These are phyloP conservation scores for Aspergillus sp. DNA, from an alignment of 2,329 filamentous ascomycete genomes.

Conservation along the genomic window DNA sequence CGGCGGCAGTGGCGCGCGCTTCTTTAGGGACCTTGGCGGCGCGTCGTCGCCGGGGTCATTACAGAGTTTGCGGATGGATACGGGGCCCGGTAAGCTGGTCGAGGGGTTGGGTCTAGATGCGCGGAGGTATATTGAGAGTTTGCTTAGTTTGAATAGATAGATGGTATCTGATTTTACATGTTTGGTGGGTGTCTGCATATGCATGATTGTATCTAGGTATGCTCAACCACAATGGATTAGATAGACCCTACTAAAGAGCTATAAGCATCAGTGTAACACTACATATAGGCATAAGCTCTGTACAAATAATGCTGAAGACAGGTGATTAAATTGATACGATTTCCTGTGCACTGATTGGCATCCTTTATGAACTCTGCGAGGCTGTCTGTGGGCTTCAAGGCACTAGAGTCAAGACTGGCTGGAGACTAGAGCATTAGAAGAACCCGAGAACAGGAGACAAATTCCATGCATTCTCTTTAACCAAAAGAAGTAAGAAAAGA, in stretches of 20 bases:
- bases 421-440: not conserved
- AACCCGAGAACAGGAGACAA: slow-evolving; percentile 24
- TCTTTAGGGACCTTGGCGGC: slow-evolving; percentile 48
- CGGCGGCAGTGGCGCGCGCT: slow-evolving; percentile 36
- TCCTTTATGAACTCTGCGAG: slow-evolving; percentile 2
- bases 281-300: not conserved
- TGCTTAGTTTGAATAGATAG: slow-evolving; percentile 51
- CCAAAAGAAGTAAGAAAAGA: slow-evolving; percentile 30
- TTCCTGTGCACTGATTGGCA: slow-evolving; percentile 3
- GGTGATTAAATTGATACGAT: slow-evolving; percentile 5
- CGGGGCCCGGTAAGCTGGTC: slow-evolving; percentile 41
- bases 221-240: not conserved
- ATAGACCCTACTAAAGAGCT: not conserved
- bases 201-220: not conserved
- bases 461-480: slow-evolving; percentile 42
- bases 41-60: slow-evolving; percentile 31
- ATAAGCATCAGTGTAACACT: not conserved
- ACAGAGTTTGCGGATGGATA: slow-evolving; percentile 33
- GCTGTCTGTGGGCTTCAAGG: slow-evolving; percentile 1
- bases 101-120: slow-evolving; percentile 54
- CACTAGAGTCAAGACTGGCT: not conserved
- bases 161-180: not conserved
- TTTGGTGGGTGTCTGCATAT: not conserved
- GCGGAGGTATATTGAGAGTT: slow-evolving; percentile 51
- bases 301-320: not conserved